Base-by-base conservation (phyloP, 257 asterid species). In the Plantago ovata region DNA sequence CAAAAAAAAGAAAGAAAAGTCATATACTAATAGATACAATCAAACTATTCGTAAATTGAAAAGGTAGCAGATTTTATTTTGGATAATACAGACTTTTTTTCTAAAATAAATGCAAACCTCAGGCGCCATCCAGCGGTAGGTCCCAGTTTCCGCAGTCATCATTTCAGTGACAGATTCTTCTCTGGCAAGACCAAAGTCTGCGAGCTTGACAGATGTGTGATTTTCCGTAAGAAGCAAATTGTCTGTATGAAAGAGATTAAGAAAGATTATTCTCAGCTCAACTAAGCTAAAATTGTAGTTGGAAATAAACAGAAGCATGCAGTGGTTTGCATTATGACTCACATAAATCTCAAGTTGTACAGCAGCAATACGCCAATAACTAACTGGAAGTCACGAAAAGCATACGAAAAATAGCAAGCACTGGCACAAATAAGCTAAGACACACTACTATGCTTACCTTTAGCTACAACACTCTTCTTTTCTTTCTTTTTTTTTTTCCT, bases 131-230 rank as follows among this genome's bases (percentile, higher is more conserved):
- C 98, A 91, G 33, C 95, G 95, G 69, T 91, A 91, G 3, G 98
- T 91, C 69, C 98, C 98, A 21, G 98, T 91, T 75, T 91, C 98
- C 13, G 98, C 98, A 49, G 98, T 91, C 98, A 91, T 91, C 98
- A 91, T 91, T 75, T 91, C 98, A 40, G 96, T 83, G 48, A 91
- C 89, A 43, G 96, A 38, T 72, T 91, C 98, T 87, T 91, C 96
- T 73, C 98, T 85, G n/a, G 98, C 98, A 60, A 87, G 95, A 70
- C 96, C 98, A 75, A 91, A 91, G 77, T 91, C 98, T 52, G 98
- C 96, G 72, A 91, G 96, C 86, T 91, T 91, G 79, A 87, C 84
- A 55, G 92, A 87, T 81, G 85, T 81, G 69, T 83, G 95, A 74
- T 85, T 75, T 72, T 73, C 96, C 4, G 96, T 85, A 58, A 91